Evolutionary conservation across 2,329 filamentous ascomycete species (phyloP).

Genomic region (Penicillium sp.): DNA sequence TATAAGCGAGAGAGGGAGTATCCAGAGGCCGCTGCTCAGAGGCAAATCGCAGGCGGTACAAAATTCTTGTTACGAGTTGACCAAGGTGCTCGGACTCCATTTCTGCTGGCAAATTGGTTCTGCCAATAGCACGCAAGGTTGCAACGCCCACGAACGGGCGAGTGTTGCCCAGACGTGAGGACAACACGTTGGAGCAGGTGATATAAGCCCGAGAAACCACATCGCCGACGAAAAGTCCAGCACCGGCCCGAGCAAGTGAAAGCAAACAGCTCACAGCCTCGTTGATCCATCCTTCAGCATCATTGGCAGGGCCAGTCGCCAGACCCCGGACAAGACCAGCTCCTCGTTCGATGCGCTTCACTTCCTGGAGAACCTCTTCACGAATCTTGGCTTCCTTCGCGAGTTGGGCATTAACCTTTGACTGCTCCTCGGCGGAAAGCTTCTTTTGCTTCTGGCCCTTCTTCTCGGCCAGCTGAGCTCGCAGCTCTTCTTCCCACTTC

Average conservation of each 20-base stretch:
- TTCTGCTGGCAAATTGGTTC: constrained; percentile 70
- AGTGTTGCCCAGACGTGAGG: constrained; percentile 72
- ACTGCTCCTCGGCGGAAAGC: constrained; percentile 81
- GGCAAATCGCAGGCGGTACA: constrained; percentile 87
- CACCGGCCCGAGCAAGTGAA: constrained; percentile 72
- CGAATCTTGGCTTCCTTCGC: constrained; percentile 83
- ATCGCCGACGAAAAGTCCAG: constrained; percentile 78
- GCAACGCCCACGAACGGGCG: constrained; percentile 85
- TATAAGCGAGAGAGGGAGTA: constrained; percentile 80
- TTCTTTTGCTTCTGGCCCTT: constrained; percentile 84
- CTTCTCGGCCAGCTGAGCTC: constrained; percentile 85
- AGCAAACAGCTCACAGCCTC: constrained; percentile 72
- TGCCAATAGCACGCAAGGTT: constrained; percentile 75
- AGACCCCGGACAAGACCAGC: constrained; percentile 83
- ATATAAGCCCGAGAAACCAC: constrained; percentile 77
- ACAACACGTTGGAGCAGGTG: constrained; percentile 73
- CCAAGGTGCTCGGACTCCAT: constrained; percentile 80
- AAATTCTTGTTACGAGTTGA: constrained; percentile 76
- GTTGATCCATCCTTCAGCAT: constrained; percentile 85
- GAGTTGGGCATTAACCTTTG: constrained; percentile 87
- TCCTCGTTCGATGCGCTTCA: constrained; percentile 74
- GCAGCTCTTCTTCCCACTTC: constrained; percentile 95
- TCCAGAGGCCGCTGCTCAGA: constrained; percentile 95
- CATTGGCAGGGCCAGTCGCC: constrained; percentile 83
- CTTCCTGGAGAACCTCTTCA: constrained; percentile 67